Evolutionary conservation across 2,329 filamentous ascomycete genomes (phyloP).

Genomic region (Talaromyces sp.): DNA sequence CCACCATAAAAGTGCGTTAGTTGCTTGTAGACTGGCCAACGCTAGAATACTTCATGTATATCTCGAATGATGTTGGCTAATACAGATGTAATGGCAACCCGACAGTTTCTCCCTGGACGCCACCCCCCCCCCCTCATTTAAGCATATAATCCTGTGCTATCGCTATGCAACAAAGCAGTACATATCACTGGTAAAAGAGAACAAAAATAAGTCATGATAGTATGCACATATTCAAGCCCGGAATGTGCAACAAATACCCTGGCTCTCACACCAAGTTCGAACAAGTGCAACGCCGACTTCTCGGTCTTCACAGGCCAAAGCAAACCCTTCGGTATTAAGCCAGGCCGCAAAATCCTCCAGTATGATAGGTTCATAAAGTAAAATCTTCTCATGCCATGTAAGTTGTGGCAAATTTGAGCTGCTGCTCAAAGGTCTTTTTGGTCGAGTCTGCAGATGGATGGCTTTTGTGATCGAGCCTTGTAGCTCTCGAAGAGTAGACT

Average conservation of each 20-base stretch:
- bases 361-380: constrained; percentile 87
- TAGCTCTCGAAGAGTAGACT: constrained; percentile 35
- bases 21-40: not conserved
- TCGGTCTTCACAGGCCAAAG: constrained; percentile 60
- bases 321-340: constrained; percentile 70
- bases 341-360: constrained; percentile 80
- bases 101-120: no score
- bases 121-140: no score
- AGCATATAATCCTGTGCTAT: not conserved
- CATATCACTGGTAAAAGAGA: not conserved
- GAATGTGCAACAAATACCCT: constrained; percentile 69
- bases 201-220: not conserved
- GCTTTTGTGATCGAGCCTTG: constrained; percentile 48
- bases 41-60: not conserved
- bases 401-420: constrained; percentile 31
- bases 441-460: constrained; percentile 42
- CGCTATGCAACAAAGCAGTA: not conserved
- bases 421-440: constrained; percentile 33
- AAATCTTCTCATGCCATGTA: constrained; percentile 87
- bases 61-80: not conserved
- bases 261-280: constrained; percentile 85
- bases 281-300: constrained; percentile 64
- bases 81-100: not conserved
- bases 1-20: not conserved
- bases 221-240: not conserved